phyloP scores from a whole-genome alignment of 2,329 filamentous ascomycete genomes.

The Hypoxylon sp. region DNA sequence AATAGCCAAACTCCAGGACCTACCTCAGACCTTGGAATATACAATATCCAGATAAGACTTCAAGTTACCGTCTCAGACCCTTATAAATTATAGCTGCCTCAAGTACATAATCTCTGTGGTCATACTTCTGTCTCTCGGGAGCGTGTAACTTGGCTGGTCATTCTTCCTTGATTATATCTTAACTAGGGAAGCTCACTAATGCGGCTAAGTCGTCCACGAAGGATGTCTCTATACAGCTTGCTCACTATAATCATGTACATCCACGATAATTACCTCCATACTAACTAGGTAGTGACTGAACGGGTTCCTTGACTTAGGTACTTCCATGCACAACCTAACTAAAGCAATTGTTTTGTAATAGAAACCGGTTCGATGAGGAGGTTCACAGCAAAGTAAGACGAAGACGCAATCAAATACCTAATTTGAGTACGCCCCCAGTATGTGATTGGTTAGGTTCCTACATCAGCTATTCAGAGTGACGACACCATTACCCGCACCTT shows the following conservation, averaged over 20 bases:
- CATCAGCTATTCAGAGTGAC: constrained; percentile 45
- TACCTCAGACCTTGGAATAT: too few relatives aligned
- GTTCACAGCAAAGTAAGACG: constrained; percentile 22
- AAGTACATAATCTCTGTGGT: too few relatives aligned
- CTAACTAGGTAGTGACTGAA: neutral
- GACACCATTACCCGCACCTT: constrained; percentile 49
- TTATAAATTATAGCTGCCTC: too few relatives aligned
- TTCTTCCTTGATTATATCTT: too few relatives aligned
- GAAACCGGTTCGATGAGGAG: constrained; percentile 3
- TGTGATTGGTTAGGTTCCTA: constrained; percentile 43
- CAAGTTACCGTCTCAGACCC: too few relatives aligned
- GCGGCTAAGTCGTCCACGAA: too few relatives aligned
- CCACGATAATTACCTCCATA: neutral
- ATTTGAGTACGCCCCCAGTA: constrained; percentile 15
- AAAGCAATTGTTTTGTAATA: neutral
- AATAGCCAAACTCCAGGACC: too few relatives aligned
- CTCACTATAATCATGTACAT: neutral
- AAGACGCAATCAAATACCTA: constrained; percentile 34
- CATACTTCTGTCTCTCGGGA: too few relatives aligned
- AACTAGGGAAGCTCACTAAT: too few relatives aligned
- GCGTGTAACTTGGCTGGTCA: too few relatives aligned
- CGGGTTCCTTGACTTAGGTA: neutral
- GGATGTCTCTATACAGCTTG: neutral
- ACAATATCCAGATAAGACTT: too few relatives aligned
- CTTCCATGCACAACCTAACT: neutral